Evolutionary conservation across 2,329 filamentous ascomycete species (phyloP), one percentile per base, ranked within the genome.

Genomic region (Pseudonectria buxi): DNA sequence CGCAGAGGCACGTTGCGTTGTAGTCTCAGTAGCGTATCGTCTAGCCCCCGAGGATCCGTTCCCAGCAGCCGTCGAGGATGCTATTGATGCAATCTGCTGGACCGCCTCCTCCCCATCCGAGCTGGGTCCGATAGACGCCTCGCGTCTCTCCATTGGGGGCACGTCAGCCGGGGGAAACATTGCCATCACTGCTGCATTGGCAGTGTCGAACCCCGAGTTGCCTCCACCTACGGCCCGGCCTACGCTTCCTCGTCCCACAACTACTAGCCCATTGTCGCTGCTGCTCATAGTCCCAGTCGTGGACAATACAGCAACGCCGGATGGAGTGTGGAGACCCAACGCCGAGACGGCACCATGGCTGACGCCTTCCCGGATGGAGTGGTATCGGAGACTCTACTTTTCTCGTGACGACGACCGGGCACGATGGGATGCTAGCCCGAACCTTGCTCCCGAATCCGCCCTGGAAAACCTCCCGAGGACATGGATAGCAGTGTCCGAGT

Each of bases 371-470:
- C 50, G 59, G 7, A 57, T 63, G 54, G 43, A 46, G n/a, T 60
- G 57, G 54, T 63, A 63, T 33, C 57, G 59, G n/a, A 39, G 47
- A 16, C 51, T 59, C 33, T 63, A 62, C 28, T 46, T 63, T 14
- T 31, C 53, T 1, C 41, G 42, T n/a, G 34, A 46, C 7, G 41
- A 43, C 2, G 41, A 56, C 11, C 50, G 44, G 24, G 33, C 30
- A 7, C 42, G 40, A 25, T 61, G 57, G 49, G 50, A 60, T 12
- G 55, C 57, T 4, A 59, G 56, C 12, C 59, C 59, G 4, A 56
- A 56, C 24, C 33, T 47, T n/a, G 50, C 56, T 3, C 44, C 56
- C 1, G 32, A 40, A 2, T n/a, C 33, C 3, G 24, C 59, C 3
- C 28, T 62, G 10, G 35, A 24, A 12, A 47, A 42, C 12, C 45